Conservation (phyloP, 345 rosid species). For the Sonneratia caseolaris region DNA sequence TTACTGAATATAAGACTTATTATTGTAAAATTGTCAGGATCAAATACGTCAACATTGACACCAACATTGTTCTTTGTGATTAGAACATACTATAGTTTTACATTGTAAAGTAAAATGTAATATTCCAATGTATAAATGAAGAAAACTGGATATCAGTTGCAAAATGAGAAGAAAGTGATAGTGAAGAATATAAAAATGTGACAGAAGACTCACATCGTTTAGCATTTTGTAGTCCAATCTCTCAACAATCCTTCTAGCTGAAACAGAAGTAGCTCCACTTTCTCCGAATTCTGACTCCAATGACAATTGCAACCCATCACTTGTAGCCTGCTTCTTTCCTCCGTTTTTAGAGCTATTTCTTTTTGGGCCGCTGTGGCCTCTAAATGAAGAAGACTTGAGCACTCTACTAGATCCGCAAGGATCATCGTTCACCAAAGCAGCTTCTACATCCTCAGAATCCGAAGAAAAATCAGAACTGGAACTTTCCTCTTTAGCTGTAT, state of each 20-base stretch:
- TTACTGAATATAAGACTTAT: background rate
- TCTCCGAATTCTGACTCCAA: constrained; percentile 26
- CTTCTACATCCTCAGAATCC: constrained; percentile 63
- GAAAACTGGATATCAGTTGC: background rate
- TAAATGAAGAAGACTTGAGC: background rate
- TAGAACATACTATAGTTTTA: background rate
- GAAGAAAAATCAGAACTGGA: constrained; percentile 72
- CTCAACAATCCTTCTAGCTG: constrained; percentile 43
- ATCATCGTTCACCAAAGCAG: constrained; percentile 18
- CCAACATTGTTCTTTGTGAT: background rate
- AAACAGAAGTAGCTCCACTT: constrained; percentile 32
- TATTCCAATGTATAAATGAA: background rate
- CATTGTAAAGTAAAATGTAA: background rate
- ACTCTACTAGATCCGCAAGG: constrained; percentile 28
- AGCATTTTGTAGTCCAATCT: constrained; percentile 89
- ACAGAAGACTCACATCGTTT: constrained; percentile 58
- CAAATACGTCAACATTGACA: background rate
- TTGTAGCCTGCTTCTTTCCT: constrained; percentile 16
- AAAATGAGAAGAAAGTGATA: background rate
- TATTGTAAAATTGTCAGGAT: background rate
- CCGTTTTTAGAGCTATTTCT: constrained; percentile 19
- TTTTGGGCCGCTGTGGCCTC: constrained; percentile 12
- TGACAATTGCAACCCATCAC: constrained; percentile 19
- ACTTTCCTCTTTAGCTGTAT: constrained; percentile 34
- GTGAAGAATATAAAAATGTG: constrained; percentile 3